Percentiles rank a stretch among this genome's conserved stretches.
phyloP scores from a whole-genome alignment of 768 basidiomycete species.

The Dentipellis fragilis region DNA sequence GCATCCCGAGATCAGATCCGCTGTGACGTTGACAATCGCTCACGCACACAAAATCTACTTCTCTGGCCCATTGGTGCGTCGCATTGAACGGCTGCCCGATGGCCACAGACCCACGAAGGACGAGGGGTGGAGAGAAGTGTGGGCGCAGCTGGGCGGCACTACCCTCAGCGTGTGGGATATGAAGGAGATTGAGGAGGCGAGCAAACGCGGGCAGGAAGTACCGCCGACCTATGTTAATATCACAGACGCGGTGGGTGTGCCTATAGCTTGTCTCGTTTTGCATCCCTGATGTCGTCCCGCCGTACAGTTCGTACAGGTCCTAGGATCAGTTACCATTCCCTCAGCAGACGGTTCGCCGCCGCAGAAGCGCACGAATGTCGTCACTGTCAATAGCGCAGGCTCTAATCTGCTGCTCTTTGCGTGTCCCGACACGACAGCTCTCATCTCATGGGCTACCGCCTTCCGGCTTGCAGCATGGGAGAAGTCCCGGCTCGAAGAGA shows the following conservation, averaged over 20 bases:
- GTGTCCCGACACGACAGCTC: conserved; percentile 57
- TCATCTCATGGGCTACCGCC: conserved; percentile 87
- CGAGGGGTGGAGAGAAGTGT: conserved; percentile 76
- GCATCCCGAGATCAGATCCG: conserved; percentile 76
- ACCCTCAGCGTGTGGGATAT: conserved; percentile 90
- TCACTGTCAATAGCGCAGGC: conserved; percentile 91
- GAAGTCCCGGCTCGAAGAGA: conserved; percentile 89
- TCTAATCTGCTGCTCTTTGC: conserved; percentile 85
- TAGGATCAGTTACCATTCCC: conserved; percentile 64
- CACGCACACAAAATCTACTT: conserved; percentile 84
- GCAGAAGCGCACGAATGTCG: conserved; percentile 62
- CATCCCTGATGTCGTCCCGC: conserved; percentile 6
- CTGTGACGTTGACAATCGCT: conserved; percentile 62
- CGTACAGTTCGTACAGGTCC: conserved; percentile 63
- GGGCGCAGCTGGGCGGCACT: conserved; percentile 85
- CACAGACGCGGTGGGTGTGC: conserved; percentile 68
- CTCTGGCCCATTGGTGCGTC: conserved; percentile 72
- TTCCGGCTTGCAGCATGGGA: conserved; percentile 91
- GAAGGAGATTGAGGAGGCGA: conserved; percentile 79
- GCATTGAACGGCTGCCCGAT: conserved; percentile 69
- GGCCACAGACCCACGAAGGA: conserved; percentile 61
- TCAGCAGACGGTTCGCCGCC: conserved; percentile 37
- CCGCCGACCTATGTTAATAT: conserved; percentile 83
- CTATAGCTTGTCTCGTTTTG: conserved; percentile 5
- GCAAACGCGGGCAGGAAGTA: conserved; percentile 67